These are phyloP conservation scores for Cynanchum wilfordii DNA, from an alignment of 257 asterid genomes.

Conservation along the genomic window DNA sequence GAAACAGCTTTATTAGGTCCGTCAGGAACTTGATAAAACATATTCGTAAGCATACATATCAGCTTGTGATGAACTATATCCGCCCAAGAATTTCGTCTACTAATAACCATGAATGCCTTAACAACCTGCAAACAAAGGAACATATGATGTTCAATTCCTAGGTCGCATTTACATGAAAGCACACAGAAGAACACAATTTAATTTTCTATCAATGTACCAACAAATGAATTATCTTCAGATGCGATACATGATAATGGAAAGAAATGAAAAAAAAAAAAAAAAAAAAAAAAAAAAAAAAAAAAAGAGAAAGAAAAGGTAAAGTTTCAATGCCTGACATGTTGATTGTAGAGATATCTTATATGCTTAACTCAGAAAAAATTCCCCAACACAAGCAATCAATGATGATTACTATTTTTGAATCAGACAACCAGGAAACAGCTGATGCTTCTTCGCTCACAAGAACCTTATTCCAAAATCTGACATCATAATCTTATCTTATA, in stretches of 20 bases:
- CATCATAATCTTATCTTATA: background rate
- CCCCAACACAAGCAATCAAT: background rate
- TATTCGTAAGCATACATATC: slow-evolving; percentile 84
- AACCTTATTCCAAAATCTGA: background rate
- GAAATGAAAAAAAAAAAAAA: background rate
- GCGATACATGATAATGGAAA: background rate
- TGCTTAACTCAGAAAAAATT: background rate
- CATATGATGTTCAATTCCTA: background rate
- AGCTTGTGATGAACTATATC: slow-evolving; percentile 94
- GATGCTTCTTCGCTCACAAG: background rate
- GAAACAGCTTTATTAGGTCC: slow-evolving; percentile 56
- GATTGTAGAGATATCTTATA: background rate
- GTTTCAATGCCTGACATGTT: background rate
- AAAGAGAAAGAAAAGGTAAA: background rate
- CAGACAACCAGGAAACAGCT: background rate
- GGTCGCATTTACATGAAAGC: background rate
- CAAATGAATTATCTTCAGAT: background rate
- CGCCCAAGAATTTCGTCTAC: slow-evolving; percentile 93
- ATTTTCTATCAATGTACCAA: background rate
- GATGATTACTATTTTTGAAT: background rate
- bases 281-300: background rate
- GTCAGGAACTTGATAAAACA: slow-evolving; percentile 82
- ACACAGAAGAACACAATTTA: background rate
- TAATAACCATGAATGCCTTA: slow-evolving; percentile 68
- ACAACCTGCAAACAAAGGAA: slow-evolving; percentile 54